A percentile compares a stretch with the other conserved stretches of the same genome.
Conservation (phyloP, 345 rosid genomes). For the Acer saccharum region DNA sequence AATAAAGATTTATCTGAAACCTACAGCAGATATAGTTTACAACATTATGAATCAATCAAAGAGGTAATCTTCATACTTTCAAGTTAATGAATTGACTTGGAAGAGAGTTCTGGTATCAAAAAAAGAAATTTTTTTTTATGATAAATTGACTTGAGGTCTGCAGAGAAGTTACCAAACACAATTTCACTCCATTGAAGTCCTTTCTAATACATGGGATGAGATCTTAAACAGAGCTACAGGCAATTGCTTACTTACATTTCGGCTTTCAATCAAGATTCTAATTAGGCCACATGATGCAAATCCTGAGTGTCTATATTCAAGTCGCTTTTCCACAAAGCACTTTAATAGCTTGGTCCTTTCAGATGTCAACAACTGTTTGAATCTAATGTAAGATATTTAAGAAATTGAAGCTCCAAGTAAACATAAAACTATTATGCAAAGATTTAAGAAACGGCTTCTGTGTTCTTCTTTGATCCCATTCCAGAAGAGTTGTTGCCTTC, state of each 20-base stretch:
- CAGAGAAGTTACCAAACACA: background rate
- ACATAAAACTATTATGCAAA: background rate
- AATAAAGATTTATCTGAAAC: background rate
- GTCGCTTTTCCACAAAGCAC: background rate
- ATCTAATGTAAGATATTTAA: background rate
- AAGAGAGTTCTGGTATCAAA: background rate
- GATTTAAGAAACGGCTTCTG: background rate
- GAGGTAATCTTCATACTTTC: background rate
- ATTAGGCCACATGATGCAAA: background rate
- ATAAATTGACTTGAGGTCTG: background rate
- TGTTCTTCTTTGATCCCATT: background rate
- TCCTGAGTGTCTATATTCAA: too few species aligned
- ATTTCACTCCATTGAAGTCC: background rate
- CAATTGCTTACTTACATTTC: too few species aligned
- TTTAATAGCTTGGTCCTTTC: background rate
- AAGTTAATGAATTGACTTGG: slow-evolving; percentile 3
- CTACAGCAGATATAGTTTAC: background rate
- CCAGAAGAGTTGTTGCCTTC: background rate
- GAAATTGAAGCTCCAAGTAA: background rate
- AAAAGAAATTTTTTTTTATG: too few species aligned
- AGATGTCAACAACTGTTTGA: background rate
- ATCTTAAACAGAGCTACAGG: background rate
- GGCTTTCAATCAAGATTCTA: background rate
- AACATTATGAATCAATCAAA: background rate
- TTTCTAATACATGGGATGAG: background rate